Base-by-base conservation (phyloP, 208 protist species). In the Borovskyia barvae region DNA sequence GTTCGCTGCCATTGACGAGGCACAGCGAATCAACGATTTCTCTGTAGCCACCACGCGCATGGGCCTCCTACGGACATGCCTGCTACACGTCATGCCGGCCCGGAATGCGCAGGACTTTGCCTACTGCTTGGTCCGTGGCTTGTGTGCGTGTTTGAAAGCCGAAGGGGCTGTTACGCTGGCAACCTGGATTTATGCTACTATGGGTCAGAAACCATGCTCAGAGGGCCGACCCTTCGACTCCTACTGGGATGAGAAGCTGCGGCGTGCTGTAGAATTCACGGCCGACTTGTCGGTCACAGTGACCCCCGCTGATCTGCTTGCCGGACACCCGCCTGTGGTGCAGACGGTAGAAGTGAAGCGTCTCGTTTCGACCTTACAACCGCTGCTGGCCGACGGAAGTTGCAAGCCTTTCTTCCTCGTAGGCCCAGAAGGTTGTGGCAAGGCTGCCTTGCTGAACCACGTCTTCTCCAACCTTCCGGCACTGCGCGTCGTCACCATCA, bases 401-500 rank as follows among this genome's bases (percentile, higher is more conserved):
- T 91, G 66, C 63, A 82, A 87, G 59, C 95, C 97, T 5, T 89
- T 99, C 54, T 90, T 99, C 39, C 64, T 99, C 5, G 93, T 98
- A 3, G 98, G 97, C 12, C 97, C 97, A 3, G 97, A 99, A 66
- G 98, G 97, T 9, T 90, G 84, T 45, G 98, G 98, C 46, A 99
- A 99, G 74, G 83, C 66, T 8, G 75, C 90, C 15, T 43, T 97
- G 43, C 77, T 99, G n/a, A 49, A 68, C 29, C 53, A 93, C 58
- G 80, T 77, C 50, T 92, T 99, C 75, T 15, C 62, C 6, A 43
- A 55, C 3, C 65, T 68, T 15, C 58, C 50, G 28, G 51, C 47
- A 22, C 69, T 82, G 26, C 76, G 82, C 49, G 87, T 90, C 0
- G 91, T 93, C 1, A 82, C 84, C 17, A 83, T 98, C 55, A 90